Evolutionary conservation across 116 monocot genomes (phyloP).

Genomic region (Phalaenopsis hybrid): DNA sequence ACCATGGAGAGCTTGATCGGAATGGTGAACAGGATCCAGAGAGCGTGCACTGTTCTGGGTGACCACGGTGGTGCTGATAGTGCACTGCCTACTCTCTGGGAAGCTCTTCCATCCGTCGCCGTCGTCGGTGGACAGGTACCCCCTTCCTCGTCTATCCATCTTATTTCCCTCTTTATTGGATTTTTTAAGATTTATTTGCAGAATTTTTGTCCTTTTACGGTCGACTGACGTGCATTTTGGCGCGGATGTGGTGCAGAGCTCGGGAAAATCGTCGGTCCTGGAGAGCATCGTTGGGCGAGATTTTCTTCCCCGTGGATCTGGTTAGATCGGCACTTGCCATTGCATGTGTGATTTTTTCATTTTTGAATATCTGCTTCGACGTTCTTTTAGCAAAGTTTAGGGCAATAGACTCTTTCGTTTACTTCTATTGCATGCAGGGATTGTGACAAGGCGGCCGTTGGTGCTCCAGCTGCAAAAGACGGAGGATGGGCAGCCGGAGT

Average conservation of each 20-base stretch:
- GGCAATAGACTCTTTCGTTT: background rate
- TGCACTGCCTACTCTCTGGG: constrained; percentile 90
- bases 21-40: constrained; percentile 86
- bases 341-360: background rate
- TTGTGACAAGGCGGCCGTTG: constrained; percentile 91
- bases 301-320: constrained; percentile 92
- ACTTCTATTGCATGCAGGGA: constrained; percentile 39
- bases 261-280: constrained; percentile 94
- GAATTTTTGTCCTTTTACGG: constrained; percentile 2
- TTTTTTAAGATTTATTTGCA: constrained; percentile 9
- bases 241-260: constrained; percentile 51
- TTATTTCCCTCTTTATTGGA: background rate
- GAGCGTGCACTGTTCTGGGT: constrained; percentile 88
- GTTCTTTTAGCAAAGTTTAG: background rate
- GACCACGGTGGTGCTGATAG: constrained; percentile 74
- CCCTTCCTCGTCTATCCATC: background rate
- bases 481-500: constrained; percentile 61
- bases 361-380: background rate
- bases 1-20: constrained; percentile 99
- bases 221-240: background rate
- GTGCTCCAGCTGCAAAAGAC: constrained; percentile 91
- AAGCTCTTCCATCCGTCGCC: constrained; percentile 90
- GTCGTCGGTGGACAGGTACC: constrained; percentile 91
- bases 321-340: constrained; percentile 21
- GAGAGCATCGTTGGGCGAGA: constrained; percentile 97